Base-by-base conservation (phyloP, 495 filamentous ascomycete species). In the Neurospora hispaniola region DNA sequence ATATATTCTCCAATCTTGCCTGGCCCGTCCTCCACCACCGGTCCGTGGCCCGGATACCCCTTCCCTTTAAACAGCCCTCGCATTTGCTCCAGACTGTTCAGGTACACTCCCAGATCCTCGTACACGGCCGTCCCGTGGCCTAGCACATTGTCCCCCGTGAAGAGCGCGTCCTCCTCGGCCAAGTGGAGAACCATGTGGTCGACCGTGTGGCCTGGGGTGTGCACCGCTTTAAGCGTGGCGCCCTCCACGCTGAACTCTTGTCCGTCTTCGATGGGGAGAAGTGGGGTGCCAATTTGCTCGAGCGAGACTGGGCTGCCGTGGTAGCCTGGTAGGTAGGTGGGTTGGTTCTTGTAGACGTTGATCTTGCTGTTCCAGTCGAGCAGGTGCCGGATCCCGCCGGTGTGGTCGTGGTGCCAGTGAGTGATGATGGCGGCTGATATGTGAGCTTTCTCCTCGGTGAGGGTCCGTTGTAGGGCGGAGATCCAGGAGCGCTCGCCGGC, bases 81-180 rank as follows among this genome's bases (percentile, higher is more conserved):
- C 93, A 98, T 97, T 72, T 84, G 85, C 70, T 90, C 83, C 16
- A 99, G 80, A 69, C 89, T 93, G n/a, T 77, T 75, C 72, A 98
- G 82, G 78, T 98, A 99, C 5, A 82, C 82, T 7, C 80, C 81
- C 3, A 97, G 85, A 72, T 97, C 90, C 81, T 97, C 94, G 78
- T 97, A 98, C 14, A 97, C 94, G 40, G 92, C 89, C 4, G 96
- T 98, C 3, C 96, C 96, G 72, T 98, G 94, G 1, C 96, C 96
- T 5, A 99, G 87, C 41, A 99, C 93, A 76, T 96, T 98, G 77
- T 99, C 96, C 46, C 93, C 96, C 0, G 94, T 97, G 81, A 99
- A 97, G 79, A 98, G 86, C 10, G 93, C 93, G 78, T 92, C 87
- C 77, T 96, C 92, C 76, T 97, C 91, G 73, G 90, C 86, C 12